Base-by-base conservation (phyloP, 2,329 filamentous ascomycete genomes). In the Pseudogymnoascus sp. region DNA sequence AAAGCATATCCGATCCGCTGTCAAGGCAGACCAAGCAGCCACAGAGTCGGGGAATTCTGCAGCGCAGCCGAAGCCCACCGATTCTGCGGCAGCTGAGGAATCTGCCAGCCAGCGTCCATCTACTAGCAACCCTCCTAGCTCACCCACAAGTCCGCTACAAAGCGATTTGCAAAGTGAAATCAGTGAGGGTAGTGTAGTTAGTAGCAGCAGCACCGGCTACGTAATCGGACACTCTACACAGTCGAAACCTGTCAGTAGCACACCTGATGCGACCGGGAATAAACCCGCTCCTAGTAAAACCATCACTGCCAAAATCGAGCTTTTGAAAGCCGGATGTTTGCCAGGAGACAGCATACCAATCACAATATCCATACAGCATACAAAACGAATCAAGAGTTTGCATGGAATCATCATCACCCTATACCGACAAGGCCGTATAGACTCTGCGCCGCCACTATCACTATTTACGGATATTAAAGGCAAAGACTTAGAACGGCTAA, bases 331-430 rank as follows among this genome's bases (percentile, higher is more conserved):
- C 11, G 95, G 93, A 16, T 96, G 89, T 72, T 79, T 97, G 13
- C 87, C 92, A 0, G 95, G 95, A 14, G 95, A 97, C 69, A 84
- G 84, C 24, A 80, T 97, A 47, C 86, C 90, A 0, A 82, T 97
- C 62, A 88, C 85, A 70, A 87, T 97, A 61, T 86, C 83, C 0
- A 87, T 99, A 65, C 88, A 91, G 67, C 95, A 97, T 73, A 93
- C 89, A 65, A 96, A 96, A 74, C 84, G 87, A 64, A 85, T 97
- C 71, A 91, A 93, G 77, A 97, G 92, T 73, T 82, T 96, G 76
- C 90, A 93, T 69, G 93, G 95, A 6, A 89, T 97, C 59, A 95
- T 97, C 65, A 86, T 96, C 53, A 97, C 95, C 1, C 79, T 99
- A 7, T 97, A 96, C 73, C 86, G 95, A 50, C 90, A 96, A 74